phyloP scores from a whole-genome alignment of 2,329 filamentous ascomycete species.

The Neonectria sp. region DNA sequence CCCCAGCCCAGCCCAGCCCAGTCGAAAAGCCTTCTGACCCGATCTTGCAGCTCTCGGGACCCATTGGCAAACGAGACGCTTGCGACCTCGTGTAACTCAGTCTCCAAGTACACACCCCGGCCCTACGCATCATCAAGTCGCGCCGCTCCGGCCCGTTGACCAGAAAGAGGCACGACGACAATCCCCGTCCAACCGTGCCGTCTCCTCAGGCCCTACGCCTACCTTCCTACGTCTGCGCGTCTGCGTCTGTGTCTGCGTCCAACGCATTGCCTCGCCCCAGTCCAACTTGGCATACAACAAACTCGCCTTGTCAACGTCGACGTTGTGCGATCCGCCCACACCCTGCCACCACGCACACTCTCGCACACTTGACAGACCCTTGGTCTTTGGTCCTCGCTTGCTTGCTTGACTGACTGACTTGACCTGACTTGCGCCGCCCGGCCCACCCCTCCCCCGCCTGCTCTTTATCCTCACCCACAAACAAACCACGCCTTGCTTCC shows the following conservation, averaged over 20 bases:
- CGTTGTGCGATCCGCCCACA: slow-evolving; percentile 43
- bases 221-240: slow-evolving; percentile 38
- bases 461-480: slow-evolving; percentile 37
- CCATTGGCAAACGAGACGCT: slow-evolving; percentile 49
- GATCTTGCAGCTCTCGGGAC: slow-evolving; percentile 42
- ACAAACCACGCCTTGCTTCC: slow-evolving; percentile 40
- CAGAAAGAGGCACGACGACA: slow-evolving; percentile 39
- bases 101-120: slow-evolving; percentile 39
- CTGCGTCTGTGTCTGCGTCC: slow-evolving; percentile 39
- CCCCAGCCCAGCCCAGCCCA: slow-evolving; percentile 18
- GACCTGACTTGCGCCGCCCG: slow-evolving; percentile 31
- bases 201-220: slow-evolving; percentile 37
- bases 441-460: slow-evolving; percentile 46
- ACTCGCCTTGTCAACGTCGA: slow-evolving; percentile 24
- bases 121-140: slow-evolving; percentile 30
- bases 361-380: slow-evolving; percentile 34
- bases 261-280: slow-evolving; percentile 31
- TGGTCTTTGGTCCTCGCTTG: slow-evolving; percentile 19
- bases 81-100: slow-evolving; percentile 46
- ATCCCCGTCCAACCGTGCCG: slow-evolving; percentile 34
- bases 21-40: slow-evolving; percentile 41
- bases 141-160: slow-evolving; percentile 46
- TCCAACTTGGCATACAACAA: slow-evolving; percentile 19
- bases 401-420: slow-evolving; percentile 3
- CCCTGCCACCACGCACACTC: slow-evolving; percentile 33